Base-by-base conservation (phyloP, 495 filamentous ascomycete genomes). In the Penicilliopsis zonata region DNA sequence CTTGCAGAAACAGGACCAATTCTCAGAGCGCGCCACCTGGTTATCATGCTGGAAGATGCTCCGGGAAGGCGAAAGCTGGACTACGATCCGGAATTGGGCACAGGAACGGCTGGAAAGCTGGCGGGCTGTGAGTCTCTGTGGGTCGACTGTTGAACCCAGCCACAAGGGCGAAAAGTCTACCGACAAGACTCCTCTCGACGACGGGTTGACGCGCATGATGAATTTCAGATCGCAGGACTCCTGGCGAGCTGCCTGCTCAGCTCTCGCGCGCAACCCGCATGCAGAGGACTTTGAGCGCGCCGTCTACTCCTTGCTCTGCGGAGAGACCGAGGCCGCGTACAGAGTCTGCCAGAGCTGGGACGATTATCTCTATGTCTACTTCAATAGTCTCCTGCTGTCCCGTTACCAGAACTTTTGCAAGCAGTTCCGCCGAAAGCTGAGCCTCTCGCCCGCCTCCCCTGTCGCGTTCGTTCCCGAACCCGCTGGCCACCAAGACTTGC, bases 11-110 rank as follows among this genome's bases (percentile, higher is more conserved):
- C 71, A 85, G 42, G 90, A 99, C 46, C 71, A 81, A 31, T 85
- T 74, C 38, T 86, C 84, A 33, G 90, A 99, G 52, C 68, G 73
- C 22, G 78, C 86, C 4, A 80, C 86, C 4, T 95, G 86, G 86
- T 61, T 87, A 43, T 76, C 78, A 12, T 86, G 79, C 52, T 94
- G 82, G 65, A 85, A 93, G 52, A 79, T 94, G 72, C 58, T 94
- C 6, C 71, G 86, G 30, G 74, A 85, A 29, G 86, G 87, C 2
- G 74, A 69, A 38, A 67, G 63, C 31, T 78, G 79, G 68, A 56
- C 64, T 4, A 74, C 78, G 32, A 77, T 95, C 33, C 65, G 72
- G 31, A 82, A 86, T 19, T 93, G 83, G 83, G 86, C 79, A 39
- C 58, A 76, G 23, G 75, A 79, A 28, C 69, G 79, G 28, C 75